Conservation (phyloP, 164 flowering plant genomes). For the Magnolia sinica region DNA sequence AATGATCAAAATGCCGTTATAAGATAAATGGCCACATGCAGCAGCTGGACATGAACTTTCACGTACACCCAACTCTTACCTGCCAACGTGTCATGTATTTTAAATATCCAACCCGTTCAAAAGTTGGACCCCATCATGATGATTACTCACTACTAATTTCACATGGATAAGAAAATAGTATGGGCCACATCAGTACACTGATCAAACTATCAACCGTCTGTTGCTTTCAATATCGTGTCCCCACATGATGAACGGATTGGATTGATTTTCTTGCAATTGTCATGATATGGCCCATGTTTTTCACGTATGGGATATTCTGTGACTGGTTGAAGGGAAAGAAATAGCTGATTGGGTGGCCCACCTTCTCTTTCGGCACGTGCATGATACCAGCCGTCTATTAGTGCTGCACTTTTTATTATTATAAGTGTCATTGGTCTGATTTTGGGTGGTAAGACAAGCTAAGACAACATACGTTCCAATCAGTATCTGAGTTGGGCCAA, state of each 20-base stretch:
- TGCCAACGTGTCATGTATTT: too few relatives aligned
- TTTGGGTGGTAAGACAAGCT: not conserved
- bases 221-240: too few relatives aligned
- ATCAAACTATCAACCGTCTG: not conserved
- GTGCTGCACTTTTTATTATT: not conserved
- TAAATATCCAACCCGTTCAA: too few relatives aligned
- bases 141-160: too few relatives aligned
- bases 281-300: too few relatives aligned
- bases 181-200: not conserved
- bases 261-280: too few relatives aligned
- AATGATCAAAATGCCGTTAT: not conserved
- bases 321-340: not conserved
- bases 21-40: not conserved
- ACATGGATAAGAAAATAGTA: not conserved
- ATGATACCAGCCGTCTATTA: not conserved
- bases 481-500: not conserved
- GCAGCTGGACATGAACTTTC: not conserved
- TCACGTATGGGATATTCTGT: not conserved
- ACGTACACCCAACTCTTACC: not conserved
- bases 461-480: not conserved
- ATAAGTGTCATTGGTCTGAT: not conserved
- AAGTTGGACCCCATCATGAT: too few relatives aligned
- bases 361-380: slow-evolving; percentile 1
- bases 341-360: not conserved
- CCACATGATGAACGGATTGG: too few relatives aligned